These are phyloP conservation scores for Monosporascus sp. DNA, from an alignment of 2,329 filamentous ascomycete genomes.

Conservation along the genomic window DNA sequence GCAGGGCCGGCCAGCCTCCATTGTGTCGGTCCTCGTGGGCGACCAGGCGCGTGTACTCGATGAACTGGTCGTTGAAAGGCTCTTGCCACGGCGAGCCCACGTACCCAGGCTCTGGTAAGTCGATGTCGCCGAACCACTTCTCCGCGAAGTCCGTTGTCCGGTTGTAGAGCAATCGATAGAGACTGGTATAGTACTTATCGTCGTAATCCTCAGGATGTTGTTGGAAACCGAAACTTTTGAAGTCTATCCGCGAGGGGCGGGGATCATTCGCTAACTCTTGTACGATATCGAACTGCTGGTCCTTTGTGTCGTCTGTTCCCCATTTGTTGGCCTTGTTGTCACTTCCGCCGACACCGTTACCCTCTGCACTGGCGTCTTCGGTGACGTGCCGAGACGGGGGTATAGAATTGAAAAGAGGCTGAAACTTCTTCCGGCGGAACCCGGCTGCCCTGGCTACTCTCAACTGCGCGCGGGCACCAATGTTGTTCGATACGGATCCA, in stretches of 20 bases:
- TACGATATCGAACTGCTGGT: background rate
- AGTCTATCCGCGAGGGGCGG: slow-evolving; percentile 20
- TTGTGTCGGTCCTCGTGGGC: slow-evolving; percentile 29
- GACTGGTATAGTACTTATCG: slow-evolving; percentile 17
- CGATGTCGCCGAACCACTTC: slow-evolving; percentile 21
- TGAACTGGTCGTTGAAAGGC: slow-evolving; percentile 25
- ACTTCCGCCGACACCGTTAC: background rate
- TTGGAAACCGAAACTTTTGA: slow-evolving; percentile 6
- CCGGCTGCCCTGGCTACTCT: no score
- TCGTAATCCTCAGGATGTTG: slow-evolving; percentile 17
- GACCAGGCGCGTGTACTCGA: slow-evolving; percentile 27
- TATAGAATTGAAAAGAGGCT: no score
- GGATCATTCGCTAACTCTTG: slow-evolving; percentile 5
- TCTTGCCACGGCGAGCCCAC: slow-evolving; percentile 18
- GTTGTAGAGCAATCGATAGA: slow-evolving; percentile 24
- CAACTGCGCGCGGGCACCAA: no score
- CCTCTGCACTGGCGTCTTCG: background rate
- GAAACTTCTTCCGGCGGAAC: no score
- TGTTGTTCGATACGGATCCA: no score
- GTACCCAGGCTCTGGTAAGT: slow-evolving; percentile 12
- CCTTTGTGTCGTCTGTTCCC: background rate
- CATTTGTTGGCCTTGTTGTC: background rate
- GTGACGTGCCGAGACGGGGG: no score
- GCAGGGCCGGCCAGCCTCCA: slow-evolving; percentile 30
- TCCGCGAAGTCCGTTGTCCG: slow-evolving; percentile 17